Evolutionary conservation across 73 alveolate species (phyloP).

Genomic region (Paramecium tetraurelia): DNA sequence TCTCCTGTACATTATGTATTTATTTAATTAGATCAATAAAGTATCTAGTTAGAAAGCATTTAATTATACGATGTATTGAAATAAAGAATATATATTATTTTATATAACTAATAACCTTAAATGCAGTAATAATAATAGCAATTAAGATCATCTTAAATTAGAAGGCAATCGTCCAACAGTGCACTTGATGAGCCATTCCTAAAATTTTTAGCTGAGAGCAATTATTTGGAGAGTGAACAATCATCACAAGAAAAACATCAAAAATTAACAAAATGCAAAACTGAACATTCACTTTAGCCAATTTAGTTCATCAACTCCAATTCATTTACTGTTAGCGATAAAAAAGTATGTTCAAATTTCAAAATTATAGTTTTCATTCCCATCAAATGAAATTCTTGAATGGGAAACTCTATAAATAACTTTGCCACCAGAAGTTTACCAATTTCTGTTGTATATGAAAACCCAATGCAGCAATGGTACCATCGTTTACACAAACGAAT

Average conservation of each 20-base stretch:
- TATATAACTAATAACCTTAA: background rate
- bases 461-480: background rate
- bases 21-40: background rate
- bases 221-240: conserved; percentile 45
- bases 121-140: background rate
- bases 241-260: background rate
- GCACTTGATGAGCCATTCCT: conserved; percentile 17
- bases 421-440: background rate
- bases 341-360: background rate
- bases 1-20: background rate
- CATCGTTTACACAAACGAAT: background rate
- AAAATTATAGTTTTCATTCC: background rate
- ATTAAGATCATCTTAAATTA: background rate
- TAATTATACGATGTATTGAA: background rate
- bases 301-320: background rate
- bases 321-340: conserved; percentile 16
- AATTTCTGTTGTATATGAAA: background rate
- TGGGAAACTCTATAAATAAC: conserved; percentile 44
- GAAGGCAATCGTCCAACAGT: background rate
- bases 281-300: conserved; percentile 25
- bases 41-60: background rate
- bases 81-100: background rate
- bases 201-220: conserved; percentile 1
- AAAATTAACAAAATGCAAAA: conserved; percentile 34
- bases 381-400: background rate